Evolutionary conservation across 805 yeast genomes (phyloP).

Genomic region (Candida yuanshanica): DNA sequence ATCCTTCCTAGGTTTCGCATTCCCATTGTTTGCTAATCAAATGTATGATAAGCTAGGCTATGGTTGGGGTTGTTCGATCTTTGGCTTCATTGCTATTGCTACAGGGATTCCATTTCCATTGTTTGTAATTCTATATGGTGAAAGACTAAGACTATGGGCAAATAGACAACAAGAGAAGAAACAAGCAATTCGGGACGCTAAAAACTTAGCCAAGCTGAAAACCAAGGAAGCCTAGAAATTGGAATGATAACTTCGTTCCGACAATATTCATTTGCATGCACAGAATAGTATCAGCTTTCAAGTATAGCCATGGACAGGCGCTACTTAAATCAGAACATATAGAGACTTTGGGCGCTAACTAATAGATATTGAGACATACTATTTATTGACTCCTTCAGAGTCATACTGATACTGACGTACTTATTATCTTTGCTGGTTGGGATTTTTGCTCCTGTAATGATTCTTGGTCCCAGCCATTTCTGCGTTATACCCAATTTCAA

Average conservation of each 20-base stretch:
- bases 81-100: slow-evolving; percentile 49
- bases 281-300: too few relatives aligned
- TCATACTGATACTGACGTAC: background rate
- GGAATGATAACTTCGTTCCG: background rate
- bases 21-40: slow-evolving; percentile 58
- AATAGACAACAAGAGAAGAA: slow-evolving; percentile 41
- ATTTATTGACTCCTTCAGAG: background rate
- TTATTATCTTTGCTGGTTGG: too few relatives aligned
- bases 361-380: too few relatives aligned
- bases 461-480: too few relatives aligned
- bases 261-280: background rate
- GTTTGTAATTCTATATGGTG: slow-evolving; percentile 51
- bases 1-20: slow-evolving; percentile 60
- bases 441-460: too few relatives aligned
- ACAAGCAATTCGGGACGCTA: slow-evolving; percentile 41
- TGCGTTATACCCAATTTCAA: too few relatives aligned
- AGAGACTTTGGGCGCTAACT: too few relatives aligned
- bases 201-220: slow-evolving; percentile 31
- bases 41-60: slow-evolving; percentile 55
- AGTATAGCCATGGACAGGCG: too few relatives aligned
- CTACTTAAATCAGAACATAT: too few relatives aligned
- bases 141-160: slow-evolving; percentile 51
- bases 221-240: slow-evolving; percentile 9
- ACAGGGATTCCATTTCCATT: slow-evolving; percentile 68
- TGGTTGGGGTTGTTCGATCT: slow-evolving; percentile 68